These are phyloP conservation scores for Irpex sp. DNA, from an alignment of 1,284 basidiomycete species.

Conservation along the genomic window DNA sequence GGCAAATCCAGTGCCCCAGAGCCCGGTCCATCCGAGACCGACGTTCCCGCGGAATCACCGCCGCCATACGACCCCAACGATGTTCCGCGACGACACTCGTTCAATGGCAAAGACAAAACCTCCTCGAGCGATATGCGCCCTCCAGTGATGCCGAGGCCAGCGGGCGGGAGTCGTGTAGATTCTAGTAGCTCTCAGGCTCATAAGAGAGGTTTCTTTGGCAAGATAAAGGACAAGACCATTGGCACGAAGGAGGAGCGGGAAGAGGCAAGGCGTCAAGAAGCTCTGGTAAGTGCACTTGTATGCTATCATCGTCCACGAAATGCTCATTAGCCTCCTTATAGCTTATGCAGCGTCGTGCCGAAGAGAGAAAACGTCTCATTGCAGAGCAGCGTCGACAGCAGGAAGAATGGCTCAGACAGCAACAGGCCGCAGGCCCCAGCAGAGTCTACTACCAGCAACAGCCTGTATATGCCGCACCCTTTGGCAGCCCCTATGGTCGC, in stretches of 20 bases:
- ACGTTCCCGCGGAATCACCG: slow-evolving; percentile 12
- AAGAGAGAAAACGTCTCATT: slow-evolving; percentile 19
- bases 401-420: slow-evolving; percentile 17
- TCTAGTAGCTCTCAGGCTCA: slow-evolving; percentile 25
- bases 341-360: slow-evolving; percentile 23
- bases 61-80: slow-evolving; percentile 22
- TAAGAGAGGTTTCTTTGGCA: slow-evolving; percentile 46
- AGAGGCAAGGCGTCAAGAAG: slow-evolving; percentile 33
- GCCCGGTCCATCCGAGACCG: not conserved
- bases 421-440: slow-evolving; percentile 15
- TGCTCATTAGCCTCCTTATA: slow-evolving; percentile 2
- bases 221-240: slow-evolving; percentile 55
- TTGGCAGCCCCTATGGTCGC: slow-evolving; percentile 17
- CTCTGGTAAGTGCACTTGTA: slow-evolving; percentile 26
- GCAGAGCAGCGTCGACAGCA: slow-evolving; percentile 14
- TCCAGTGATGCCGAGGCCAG: not conserved
- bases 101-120: slow-evolving; percentile 13
- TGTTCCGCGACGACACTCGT: slow-evolving; percentile 29
- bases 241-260: slow-evolving; percentile 62
- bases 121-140: not conserved
- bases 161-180: slow-evolving; percentile 9
- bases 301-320: not conserved
- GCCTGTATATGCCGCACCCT: slow-evolving; percentile 20
- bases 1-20: slow-evolving; percentile 1
- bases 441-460: slow-evolving; percentile 2